Evolutionary conservation across 2,329 filamentous ascomycete species (phyloP).

Genomic region (Fusarium sp.): DNA sequence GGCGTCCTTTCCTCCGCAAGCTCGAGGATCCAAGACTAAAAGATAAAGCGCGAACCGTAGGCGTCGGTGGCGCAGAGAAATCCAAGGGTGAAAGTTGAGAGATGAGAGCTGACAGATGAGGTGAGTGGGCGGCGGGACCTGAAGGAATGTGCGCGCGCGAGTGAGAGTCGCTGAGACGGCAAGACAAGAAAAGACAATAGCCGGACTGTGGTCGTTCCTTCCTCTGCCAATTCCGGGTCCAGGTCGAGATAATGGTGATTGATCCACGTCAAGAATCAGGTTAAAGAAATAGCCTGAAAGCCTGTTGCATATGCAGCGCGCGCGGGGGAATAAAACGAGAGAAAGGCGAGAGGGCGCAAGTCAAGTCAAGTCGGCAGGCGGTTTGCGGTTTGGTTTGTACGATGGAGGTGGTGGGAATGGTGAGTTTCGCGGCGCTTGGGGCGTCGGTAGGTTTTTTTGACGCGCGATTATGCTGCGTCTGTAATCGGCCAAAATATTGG

Average conservation of each 20-base stretch:
- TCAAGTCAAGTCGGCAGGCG: constrained; percentile 12
- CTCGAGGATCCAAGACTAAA: constrained; percentile 4
- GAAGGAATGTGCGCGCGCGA: constrained; percentile 24
- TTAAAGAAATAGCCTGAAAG: constrained; percentile 19
- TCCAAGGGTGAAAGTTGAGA: neutral
- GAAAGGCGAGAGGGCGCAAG: neutral
- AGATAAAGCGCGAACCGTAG: neutral
- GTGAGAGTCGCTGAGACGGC: constrained; percentile 14
- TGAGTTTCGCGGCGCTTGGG: constrained; percentile 44
- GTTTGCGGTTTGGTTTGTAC: constrained; percentile 4
- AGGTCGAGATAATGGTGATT: neutral
- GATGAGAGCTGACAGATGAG: constrained; percentile 9
- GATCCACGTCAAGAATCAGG: constrained; percentile 14
- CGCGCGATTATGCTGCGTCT: constrained; percentile 48
- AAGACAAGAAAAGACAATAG: constrained; percentile 31
- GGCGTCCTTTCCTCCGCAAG: constrained; percentile 2
- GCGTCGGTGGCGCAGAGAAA: constrained; percentile 5
- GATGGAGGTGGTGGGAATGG: constrained; percentile 23
- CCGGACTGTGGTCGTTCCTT: constrained; percentile 36
- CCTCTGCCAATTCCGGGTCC: constrained; percentile 4
- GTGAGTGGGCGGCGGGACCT: constrained; percentile 4
- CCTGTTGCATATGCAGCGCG: constrained; percentile 13
- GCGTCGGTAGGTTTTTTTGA: constrained; percentile 43
- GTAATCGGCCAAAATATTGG: constrained; percentile 38
- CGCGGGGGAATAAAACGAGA: constrained; percentile 9